Percentiles rank a stretch among this genome's conserved stretches.
These are phyloP conservation scores for Kodamaea kaohsiungensis DNA, from an alignment of 805 yeast species.

Conservation along the genomic window DNA sequence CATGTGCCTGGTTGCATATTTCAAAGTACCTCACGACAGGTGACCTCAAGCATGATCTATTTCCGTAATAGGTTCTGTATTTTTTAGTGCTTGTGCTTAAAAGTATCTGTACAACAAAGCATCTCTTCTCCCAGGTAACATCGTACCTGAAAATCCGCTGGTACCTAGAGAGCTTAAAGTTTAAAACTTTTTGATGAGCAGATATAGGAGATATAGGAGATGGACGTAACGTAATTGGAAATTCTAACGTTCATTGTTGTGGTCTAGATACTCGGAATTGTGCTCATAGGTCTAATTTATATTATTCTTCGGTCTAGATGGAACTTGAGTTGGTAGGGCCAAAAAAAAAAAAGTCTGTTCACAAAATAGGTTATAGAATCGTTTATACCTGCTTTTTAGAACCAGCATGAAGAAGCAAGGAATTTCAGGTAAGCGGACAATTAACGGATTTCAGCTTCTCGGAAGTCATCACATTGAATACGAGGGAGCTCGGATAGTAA, in stretches of 20 bases:
- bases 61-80: not conserved
- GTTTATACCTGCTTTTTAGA: not conserved
- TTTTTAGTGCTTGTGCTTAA: not conserved
- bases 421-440: not conserved
- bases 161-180: not conserved
- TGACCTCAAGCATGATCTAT: not conserved
- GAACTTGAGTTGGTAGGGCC: not conserved
- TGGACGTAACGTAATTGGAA: not conserved
- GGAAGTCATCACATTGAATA: not conserved
- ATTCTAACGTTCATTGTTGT: not conserved
- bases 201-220: not conserved
- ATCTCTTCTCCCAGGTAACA: not conserved
- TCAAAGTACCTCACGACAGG: not conserved
- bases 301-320: not conserved
- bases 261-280: not conserved
- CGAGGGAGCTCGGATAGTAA: not conserved
- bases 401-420: not conserved
- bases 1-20: not conserved
- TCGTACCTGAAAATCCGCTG: not conserved
- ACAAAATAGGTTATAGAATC: not conserved
- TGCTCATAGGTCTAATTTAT: not conserved
- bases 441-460: not conserved
- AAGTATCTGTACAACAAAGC: not conserved
- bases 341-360: not conserved
- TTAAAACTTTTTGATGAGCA: not conserved